Conservation (phyloP, 148 eudicot genomes). For the Arbutus unedo region DNA sequence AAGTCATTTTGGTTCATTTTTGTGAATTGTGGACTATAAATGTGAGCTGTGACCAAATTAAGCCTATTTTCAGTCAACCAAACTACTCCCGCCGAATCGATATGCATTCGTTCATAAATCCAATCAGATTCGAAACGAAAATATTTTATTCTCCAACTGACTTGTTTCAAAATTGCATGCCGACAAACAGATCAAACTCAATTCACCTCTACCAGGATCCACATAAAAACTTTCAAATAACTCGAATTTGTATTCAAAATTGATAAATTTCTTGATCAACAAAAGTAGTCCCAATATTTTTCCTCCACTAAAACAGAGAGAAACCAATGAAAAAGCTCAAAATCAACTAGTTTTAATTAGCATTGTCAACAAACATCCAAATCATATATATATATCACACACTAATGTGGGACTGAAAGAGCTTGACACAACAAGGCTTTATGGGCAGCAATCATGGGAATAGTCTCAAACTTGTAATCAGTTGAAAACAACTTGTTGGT, state of each 20-base stretch:
- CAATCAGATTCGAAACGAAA: too few relatives aligned
- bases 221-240: background rate
- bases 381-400: background rate
- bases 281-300: background rate
- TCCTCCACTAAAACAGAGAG: background rate
- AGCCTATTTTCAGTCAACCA: too few relatives aligned
- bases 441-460: constrained; percentile 39
- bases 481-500: constrained; percentile 22
- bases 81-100: too few relatives aligned
- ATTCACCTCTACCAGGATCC: too few relatives aligned
- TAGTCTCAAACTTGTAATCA: constrained; percentile 59
- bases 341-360: background rate
- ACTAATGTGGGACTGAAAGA: constrained; percentile 41
- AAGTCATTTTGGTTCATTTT: too few relatives aligned
- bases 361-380: background rate
- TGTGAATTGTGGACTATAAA: too few relatives aligned
- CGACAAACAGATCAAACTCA: too few relatives aligned
- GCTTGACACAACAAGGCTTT: constrained; percentile 45
- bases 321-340: background rate
- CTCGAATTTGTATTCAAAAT: background rate
- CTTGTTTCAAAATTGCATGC: too few relatives aligned
- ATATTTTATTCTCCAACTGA: too few relatives aligned
- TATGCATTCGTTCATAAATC: too few relatives aligned
- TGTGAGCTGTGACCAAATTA: too few relatives aligned
- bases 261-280: background rate